A percentile compares a stretch with the other conserved stretches of the same genome.
These are phyloP conservation scores for Tephrocybe rancida DNA, from an alignment of 768 basidiomycete genomes.

Conservation along the genomic window DNA sequence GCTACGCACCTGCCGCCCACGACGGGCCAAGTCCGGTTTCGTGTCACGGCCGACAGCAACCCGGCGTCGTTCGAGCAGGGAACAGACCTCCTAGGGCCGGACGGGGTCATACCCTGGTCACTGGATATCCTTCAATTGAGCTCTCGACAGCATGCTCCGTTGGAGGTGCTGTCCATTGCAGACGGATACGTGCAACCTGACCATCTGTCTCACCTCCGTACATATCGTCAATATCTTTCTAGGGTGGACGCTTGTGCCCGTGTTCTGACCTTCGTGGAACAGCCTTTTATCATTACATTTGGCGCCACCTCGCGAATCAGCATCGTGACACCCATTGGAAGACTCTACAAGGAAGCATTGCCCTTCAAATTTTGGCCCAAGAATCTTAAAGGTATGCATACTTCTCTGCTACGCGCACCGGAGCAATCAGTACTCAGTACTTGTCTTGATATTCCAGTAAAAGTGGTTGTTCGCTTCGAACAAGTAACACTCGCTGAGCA, in stretches of 20 bases:
- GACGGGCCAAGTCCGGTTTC: conserved; percentile 20
- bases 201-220: no score
- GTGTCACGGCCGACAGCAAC: conserved; percentile 13
- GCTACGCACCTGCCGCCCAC: background rate
- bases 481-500: background rate
- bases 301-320: fast-evolving
- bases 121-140: background rate
- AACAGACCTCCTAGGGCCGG: conserved; percentile 12
- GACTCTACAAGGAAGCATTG: background rate
- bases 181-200: background rate
- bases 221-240: background rate
- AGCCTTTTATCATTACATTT: background rate
- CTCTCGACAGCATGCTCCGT: background rate
- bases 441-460: background rate
- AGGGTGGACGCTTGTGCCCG: no score
- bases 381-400: background rate
- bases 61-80: conserved; percentile 13
- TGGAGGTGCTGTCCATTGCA: background rate
- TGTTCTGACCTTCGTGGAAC: background rate
- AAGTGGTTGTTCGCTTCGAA: background rate
- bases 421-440: background rate
- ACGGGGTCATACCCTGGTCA: conserved; percentile 14
- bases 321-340: background rate
- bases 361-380: background rate
- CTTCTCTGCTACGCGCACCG: background rate